Base-by-base conservation (phyloP, 352 stramenopile genomes). In the Pythium utonaiense region DNA sequence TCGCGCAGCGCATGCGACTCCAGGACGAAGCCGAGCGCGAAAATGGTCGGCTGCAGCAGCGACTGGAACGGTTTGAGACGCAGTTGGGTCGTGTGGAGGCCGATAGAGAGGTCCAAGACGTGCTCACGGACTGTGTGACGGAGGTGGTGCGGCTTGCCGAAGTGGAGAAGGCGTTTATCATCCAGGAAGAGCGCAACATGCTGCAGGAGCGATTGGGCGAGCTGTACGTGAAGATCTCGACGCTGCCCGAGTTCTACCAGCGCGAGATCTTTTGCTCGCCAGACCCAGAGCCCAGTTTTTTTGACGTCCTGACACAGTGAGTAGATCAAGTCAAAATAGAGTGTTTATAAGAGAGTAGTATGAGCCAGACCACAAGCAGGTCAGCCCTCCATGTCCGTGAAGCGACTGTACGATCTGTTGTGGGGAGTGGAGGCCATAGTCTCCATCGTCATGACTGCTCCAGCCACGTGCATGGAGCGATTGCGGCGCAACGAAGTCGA, bases 391-490 rank as follows among this genome's bases (percentile, higher is more conserved):
- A 62, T 57, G 25, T 69, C 53, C 16, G 64, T 67, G 47, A 74
- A 78, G 31, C 79, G 67, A n/a, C 34, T 68, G 60, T 74, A 83
- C 10, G 73, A 63, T 19, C 63, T 44, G 6, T 50, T 53, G 3
- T 57, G 55, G 30, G 57, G 58, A 8, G 36, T 6, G 3, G 36
- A 44, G 14, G 69, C 74, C 10, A 66, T 66, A 8, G 36, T 51
- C 55, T 93, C 83, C 74, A 92, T 89, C 24, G 82, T 90, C 77
- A 95, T 85, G 49, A 95, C 85, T 17, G 85, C 85, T 13, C 83
- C 83, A 19, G 81, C 85, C 10, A 95, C 86, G 57, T 95, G 89
- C 53, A 91, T 75, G 9, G 80, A 92, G 57, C 67, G 78, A 58
- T 88, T 93, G 28, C 85, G 85, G 0, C 80, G 78, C 55, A 95